Base-by-base conservation (phyloP, 495 filamentous ascomycete species). In the Penicillium antarcticum region DNA sequence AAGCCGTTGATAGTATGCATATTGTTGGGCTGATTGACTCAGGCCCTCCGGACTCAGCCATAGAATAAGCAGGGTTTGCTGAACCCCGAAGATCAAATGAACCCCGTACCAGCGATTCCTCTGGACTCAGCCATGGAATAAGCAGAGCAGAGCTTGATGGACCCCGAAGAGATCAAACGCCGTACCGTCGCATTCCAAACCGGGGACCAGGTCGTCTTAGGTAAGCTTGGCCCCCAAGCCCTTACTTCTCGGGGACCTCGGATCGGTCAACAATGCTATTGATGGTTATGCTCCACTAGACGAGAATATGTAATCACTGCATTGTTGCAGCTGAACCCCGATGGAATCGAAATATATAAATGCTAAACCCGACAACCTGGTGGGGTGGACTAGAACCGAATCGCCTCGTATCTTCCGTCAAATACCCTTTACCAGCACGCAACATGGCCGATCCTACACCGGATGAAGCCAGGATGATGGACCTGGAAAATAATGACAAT, bases 401-500 rank as follows among this genome's bases (percentile, higher is more conserved):
- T 32, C 7, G 9, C 21, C 24, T 48, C 13, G 37, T 17, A 49
- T 41, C 37, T 34, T 11, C 12, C 17, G 13, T 41, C 29, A 40
- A 14, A 13, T 26, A 18, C 17, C 36, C 23, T 18, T 14, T 32
- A 45, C 19, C 29, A 31, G 35, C 31, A 43, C 31, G 18, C 38
- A 63, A n/a, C 17, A 59, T 59, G 56, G 45, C 31, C 17, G n/a
- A 39, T 26, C 23, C 10, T 11, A 23, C 41, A 4, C 9, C 33
- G 8, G 16, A 42, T 12, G 35, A 16, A 29, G 11, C 42, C 35
- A 32, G 51, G 18, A 46, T 35, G 41, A 48, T 42, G 32, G 69
- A 70, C 26, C 47, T 73, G 18, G 68, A 73, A 21, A 45, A 50
- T 3, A 62, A 66, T 49, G 67, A 58, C 8, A 48, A 33, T 2